Evolutionary conservation across 306 rosid genomes (phyloP), one percentile per base, ranked within the genome.

Genomic region (Fragaria iinumae): DNA sequence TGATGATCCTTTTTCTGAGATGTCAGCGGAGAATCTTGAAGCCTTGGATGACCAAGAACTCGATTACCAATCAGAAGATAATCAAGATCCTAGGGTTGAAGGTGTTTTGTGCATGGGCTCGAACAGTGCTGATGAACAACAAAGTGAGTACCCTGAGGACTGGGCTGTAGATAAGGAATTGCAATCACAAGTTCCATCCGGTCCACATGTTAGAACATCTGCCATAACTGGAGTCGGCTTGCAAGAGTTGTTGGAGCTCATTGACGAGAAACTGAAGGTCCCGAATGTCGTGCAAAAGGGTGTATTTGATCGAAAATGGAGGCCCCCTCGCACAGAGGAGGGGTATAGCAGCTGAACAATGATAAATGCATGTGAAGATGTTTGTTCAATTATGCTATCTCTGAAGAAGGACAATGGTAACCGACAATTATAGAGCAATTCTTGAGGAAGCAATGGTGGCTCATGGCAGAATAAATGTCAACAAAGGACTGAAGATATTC

Each of bases 181-280:
- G 64, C 64, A 52, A 41, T 45, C 49, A 11, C 74, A 76, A 29
- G 76, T 68, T 72, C 88, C 21, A 9, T 77, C 89, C 9, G 88
- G 88, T 63, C 88, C 97, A 16, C 93, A 92, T 67, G 82, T 92
- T 80, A 96, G 82, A 88, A 84, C 88, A 71, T 91, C 97, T 59
- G 98, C 98, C 13, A 52, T 83, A 60, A 85, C 71, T 32, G 93
- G 98, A 79, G 93, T 92, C 63, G 97, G 99, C 29, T 84, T 92
- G 89, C 90, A 84, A 80, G 97, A 91, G 85, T 77, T 91, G 87
- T 87, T 96, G 67, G 89, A 83, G 77, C 80, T 92, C 60, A 85
- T 96, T 25, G 94, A 96, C 60, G 80, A 89, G 83, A 92, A 86
- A 83, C 90, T 96, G 29, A 75, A 85, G 86, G 52, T 75, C 18